Evolutionary conservation across 2,329 filamentous ascomycete genomes (phyloP).

Genomic region (Curvularia sp.): DNA sequence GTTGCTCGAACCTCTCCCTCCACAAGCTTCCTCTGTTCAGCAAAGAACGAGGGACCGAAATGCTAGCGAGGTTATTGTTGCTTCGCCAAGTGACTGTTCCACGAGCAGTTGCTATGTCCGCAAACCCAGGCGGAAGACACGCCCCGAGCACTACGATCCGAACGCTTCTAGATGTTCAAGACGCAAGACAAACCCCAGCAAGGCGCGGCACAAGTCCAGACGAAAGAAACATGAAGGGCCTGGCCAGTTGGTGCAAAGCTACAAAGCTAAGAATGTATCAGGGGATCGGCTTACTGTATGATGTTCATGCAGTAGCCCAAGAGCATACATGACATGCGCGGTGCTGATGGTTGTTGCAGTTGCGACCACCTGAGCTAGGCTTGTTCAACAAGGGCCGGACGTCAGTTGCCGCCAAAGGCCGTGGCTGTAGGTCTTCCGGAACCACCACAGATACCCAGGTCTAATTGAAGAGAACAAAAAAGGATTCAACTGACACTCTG

Average conservation of each 20-base stretch:
- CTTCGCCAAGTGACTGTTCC: slow-evolving; percentile 23
- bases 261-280: slow-evolving; percentile 56
- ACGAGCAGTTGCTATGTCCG: slow-evolving; percentile 50
- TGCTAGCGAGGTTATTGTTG: slow-evolving; percentile 27
- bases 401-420: slow-evolving; percentile 55
- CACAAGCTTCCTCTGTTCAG: slow-evolving; percentile 16
- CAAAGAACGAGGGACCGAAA: slow-evolving; percentile 13
- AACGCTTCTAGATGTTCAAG: slow-evolving; percentile 27
- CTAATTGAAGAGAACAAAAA: background rate
- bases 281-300: slow-evolving; percentile 58
- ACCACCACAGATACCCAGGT: slow-evolving; percentile 1
- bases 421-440: slow-evolving; percentile 49
- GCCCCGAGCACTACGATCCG: slow-evolving; percentile 54
- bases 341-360: slow-evolving; percentile 48
- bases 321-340: slow-evolving; percentile 3
- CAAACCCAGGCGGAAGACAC: slow-evolving; percentile 57
- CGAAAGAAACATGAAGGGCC: slow-evolving; percentile 49
- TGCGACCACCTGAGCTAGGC: slow-evolving; percentile 54
- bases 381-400: slow-evolving; percentile 59
- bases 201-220: slow-evolving; percentile 46
- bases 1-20: slow-evolving; percentile 38
- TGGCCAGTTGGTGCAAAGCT: slow-evolving; percentile 51
- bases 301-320: slow-evolving; percentile 10
- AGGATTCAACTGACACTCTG: slow-evolving; percentile 23
- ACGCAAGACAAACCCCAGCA: slow-evolving; percentile 40